These are phyloP conservation scores for Lentinula lateritia DNA, from an alignment of 768 basidiomycete species.

Conservation along the genomic window DNA sequence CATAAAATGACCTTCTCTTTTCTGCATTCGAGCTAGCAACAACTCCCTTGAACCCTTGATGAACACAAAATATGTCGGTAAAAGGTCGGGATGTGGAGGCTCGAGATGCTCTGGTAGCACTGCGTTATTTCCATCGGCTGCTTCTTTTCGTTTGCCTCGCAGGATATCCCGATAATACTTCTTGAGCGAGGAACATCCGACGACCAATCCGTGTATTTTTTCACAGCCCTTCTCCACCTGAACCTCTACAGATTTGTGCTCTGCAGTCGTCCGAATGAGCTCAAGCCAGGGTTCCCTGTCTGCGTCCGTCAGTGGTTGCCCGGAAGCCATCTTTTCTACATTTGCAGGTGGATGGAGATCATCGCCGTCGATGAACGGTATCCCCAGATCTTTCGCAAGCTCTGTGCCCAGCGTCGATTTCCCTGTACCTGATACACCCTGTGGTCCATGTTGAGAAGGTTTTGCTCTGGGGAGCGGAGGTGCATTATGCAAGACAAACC, in stretches of 20 bases:
- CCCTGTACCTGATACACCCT: conserved; percentile 75
- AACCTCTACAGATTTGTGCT: conserved; percentile 28
- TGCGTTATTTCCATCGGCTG: conserved; percentile 14
- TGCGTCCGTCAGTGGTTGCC: conserved; percentile 69
- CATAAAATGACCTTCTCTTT: conserved; percentile 75
- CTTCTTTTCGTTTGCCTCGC: conserved; percentile 39
- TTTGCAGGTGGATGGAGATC: conserved; percentile 78
- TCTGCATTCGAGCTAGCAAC: conserved; percentile 58
- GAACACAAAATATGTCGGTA: conserved; percentile 78
- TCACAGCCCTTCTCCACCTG: conserved; percentile 4
- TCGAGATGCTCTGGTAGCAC: conserved; percentile 19
- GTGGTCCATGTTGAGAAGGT: not conserved
- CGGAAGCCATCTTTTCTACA: conserved; percentile 82
- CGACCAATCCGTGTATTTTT: conserved; percentile 52
- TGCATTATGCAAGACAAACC: conserved; percentile 22
- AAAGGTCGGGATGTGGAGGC: conserved; percentile 20
- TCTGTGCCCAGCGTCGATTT: conserved; percentile 66
- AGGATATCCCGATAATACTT: conserved; percentile 76
- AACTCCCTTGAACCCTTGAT: conserved; percentile 55
- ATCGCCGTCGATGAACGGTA: conserved; percentile 88
- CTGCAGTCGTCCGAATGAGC: conserved; percentile 61
- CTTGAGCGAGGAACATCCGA: conserved; percentile 86
- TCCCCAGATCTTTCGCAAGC: conserved; percentile 50
- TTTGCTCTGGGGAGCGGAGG: not conserved
- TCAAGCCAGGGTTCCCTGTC: conserved; percentile 88